Conservation (phyloP, 768 basidiomycete genomes). For the Cytidiella melzeri region DNA sequence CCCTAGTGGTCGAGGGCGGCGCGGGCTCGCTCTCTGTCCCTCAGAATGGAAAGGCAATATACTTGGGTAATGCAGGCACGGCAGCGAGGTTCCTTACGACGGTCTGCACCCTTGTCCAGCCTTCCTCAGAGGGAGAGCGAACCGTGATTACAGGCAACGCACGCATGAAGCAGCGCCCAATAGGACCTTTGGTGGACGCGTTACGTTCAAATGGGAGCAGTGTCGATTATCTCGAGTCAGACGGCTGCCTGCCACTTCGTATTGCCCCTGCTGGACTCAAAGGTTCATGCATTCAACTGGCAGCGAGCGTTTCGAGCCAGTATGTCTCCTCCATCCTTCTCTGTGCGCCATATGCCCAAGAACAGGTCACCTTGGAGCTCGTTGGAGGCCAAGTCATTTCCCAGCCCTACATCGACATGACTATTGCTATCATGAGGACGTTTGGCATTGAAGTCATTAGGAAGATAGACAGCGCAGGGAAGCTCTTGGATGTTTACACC, state of each 20-base stretch:
- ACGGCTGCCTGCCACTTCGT: conserved; percentile 84
- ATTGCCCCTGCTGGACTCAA: conserved; percentile 79
- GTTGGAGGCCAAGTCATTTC: conserved; percentile 95
- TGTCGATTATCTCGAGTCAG: conserved; percentile 71
- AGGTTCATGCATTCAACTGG: conserved; percentile 78
- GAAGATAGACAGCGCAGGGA: conserved; percentile 55
- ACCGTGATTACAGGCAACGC: conserved; percentile 96
- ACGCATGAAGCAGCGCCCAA: conserved; percentile 97
- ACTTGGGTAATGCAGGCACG: conserved; percentile 96
- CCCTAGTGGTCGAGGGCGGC: conserved; percentile 87
- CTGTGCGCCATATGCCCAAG: conserved; percentile 87
- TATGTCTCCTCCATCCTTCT: conserved; percentile 97
- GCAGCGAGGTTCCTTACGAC: conserved; percentile 97
- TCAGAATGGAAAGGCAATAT: conserved; percentile 76
- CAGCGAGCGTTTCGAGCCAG: conserved; percentile 94
- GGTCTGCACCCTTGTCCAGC: conserved; percentile 83
- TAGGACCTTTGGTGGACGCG: conserved; percentile 91
- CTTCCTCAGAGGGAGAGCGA: conserved; percentile 31
- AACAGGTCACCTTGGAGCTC: conserved; percentile 84
- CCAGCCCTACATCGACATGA: conserved; percentile 99
- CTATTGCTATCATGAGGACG: conserved; percentile 92
- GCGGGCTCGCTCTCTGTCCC: conserved; percentile 76
- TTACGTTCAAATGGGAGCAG: conserved; percentile 73
- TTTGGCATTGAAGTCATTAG: conserved; percentile 81
- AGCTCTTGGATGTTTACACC: conserved; percentile 71